phyloP scores from a whole-genome alignment of 192 early-diverging fungal genomes.

The Polychytrium aggregatum region DNA sequence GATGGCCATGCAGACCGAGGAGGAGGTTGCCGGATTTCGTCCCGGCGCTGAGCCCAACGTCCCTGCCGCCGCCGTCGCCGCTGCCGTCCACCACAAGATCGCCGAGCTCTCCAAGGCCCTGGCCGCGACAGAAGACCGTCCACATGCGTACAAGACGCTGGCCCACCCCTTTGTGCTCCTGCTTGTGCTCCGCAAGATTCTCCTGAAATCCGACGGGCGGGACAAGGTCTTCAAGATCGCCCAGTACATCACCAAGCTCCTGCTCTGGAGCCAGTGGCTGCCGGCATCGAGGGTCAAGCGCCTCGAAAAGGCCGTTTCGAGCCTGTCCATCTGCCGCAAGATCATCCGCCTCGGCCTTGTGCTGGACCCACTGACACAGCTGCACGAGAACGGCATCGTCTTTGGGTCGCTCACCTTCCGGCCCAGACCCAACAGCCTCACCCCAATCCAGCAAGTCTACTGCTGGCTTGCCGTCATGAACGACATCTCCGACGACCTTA shows the following conservation, averaged over 20 bases:
- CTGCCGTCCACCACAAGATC: no score
- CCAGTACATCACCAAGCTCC: slow-evolving; percentile 67
- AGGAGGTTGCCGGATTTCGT: no score
- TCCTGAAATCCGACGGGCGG: slow-evolving; percentile 65
- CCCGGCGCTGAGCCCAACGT: no score
- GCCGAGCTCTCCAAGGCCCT: no score
- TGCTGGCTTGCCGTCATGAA: slow-evolving; percentile 40
- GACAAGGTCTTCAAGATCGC: slow-evolving; percentile 73
- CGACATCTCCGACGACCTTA: slow-evolving; percentile 64
- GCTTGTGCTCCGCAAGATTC: slow-evolving; percentile 48
- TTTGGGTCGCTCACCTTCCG: no score
- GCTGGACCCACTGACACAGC: slow-evolving; percentile 49
- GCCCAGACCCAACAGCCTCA: no score
- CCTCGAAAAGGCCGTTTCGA: slow-evolving; percentile 41
- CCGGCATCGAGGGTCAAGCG: slow-evolving; percentile 1
- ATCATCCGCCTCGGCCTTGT: slow-evolving; percentile 60
- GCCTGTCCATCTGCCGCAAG: slow-evolving; percentile 66
- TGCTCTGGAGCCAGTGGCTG: slow-evolving; percentile 31
- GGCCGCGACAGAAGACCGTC: no score
- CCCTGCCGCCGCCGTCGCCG: no score
- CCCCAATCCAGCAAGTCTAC: not conserved
- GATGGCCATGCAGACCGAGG: no score
- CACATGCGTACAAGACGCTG: no score
- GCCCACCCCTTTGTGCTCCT: no score
- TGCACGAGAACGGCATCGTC: not conserved